Percentiles rank a stretch among this genome's conserved stretches.
phyloP scores from a whole-genome alignment of 164 flowering plant species.

The Nymphaea colorata region DNA sequence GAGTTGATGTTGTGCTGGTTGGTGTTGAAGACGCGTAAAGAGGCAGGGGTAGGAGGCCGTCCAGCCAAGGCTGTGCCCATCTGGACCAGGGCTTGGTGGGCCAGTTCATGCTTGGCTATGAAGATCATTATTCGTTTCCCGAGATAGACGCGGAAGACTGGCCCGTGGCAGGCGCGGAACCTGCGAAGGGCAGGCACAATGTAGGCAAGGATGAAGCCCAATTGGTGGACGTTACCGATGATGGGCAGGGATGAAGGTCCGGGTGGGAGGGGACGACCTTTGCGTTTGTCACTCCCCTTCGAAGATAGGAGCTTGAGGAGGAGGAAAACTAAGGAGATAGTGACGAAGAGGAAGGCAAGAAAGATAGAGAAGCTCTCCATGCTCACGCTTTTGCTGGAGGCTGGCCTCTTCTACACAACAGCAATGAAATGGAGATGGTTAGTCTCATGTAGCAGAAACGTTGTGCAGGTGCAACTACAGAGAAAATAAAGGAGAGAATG shows the following conservation, averaged over 20 bases:
- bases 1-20: conserved; percentile 22
- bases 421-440: too few relatives aligned
- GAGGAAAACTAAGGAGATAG: background rate
- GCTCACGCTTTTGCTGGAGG: too few relatives aligned
- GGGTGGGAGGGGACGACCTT: conserved; percentile 37
- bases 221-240: conserved; percentile 17
- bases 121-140: conserved; percentile 20
- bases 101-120: conserved; percentile 15
- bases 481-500: too few relatives aligned
- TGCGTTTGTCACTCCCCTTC: background rate
- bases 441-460: too few relatives aligned
- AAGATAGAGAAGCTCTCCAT: background rate
- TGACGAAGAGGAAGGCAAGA: background rate
- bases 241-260: conserved; percentile 26
- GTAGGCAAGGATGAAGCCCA: conserved; percentile 10
- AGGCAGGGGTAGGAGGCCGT: conserved; percentile 17
- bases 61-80: conserved; percentile 30
- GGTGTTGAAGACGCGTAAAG: conserved; percentile 4
- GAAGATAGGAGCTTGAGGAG: background rate
- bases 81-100: conserved; percentile 32
- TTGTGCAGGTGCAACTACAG: too few relatives aligned
- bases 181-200: conserved; percentile 11
- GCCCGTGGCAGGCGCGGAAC: conserved; percentile 24
- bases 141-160: conserved; percentile 23
- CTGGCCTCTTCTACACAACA: too few relatives aligned